Conservation (phyloP, 371 early-diverging fungal species). For the Fennellomyces sp. region DNA sequence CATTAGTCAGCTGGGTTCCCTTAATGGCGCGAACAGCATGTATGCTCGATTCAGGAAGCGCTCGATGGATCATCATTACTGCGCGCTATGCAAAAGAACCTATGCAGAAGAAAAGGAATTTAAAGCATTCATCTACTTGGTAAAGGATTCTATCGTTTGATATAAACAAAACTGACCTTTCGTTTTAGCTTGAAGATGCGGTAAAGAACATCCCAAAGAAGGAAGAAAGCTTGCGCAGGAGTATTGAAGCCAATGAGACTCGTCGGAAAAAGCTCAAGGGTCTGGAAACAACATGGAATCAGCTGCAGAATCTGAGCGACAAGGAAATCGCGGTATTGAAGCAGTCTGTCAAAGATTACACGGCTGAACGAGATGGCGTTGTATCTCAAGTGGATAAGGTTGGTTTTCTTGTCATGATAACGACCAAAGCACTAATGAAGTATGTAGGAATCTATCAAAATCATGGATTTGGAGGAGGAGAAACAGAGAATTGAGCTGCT, state of each 20-base stretch:
- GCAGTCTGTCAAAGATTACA: slow-evolving; percentile 46
- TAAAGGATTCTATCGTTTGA: slow-evolving; percentile 22
- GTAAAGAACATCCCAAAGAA: slow-evolving; percentile 52
- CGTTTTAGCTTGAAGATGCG: slow-evolving; percentile 31
- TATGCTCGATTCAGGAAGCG: slow-evolving; percentile 61
- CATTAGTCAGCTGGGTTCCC: slow-evolving; percentile 15
- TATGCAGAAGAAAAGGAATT: slow-evolving; percentile 57
- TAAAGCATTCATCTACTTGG: slow-evolving; percentile 52
- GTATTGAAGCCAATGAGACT: slow-evolving; percentile 1
- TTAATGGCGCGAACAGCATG: slow-evolving; percentile 56
- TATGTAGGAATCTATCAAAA: slow-evolving; percentile 7
- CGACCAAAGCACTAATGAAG: not conserved
- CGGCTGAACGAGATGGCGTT: slow-evolving; percentile 29
- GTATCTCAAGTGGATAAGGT: slow-evolving; percentile 10
- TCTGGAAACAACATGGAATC: slow-evolving; percentile 47
- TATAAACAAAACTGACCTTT: no score
- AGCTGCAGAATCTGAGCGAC: slow-evolving; percentile 28
- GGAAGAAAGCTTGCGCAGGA: slow-evolving; percentile 29
- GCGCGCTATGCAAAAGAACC: slow-evolving; percentile 75
- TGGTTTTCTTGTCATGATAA: not conserved
- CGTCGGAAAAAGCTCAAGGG: slow-evolving; percentile 37
- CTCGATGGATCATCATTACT: slow-evolving; percentile 51
- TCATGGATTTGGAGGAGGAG: slow-evolving; percentile 26
- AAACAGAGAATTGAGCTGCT: slow-evolving; percentile 25
- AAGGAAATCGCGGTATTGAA: slow-evolving; percentile 23